Base-by-base conservation (phyloP, 2,329 filamentous ascomycete species). In the Ilyonectria mors-panacis region DNA sequence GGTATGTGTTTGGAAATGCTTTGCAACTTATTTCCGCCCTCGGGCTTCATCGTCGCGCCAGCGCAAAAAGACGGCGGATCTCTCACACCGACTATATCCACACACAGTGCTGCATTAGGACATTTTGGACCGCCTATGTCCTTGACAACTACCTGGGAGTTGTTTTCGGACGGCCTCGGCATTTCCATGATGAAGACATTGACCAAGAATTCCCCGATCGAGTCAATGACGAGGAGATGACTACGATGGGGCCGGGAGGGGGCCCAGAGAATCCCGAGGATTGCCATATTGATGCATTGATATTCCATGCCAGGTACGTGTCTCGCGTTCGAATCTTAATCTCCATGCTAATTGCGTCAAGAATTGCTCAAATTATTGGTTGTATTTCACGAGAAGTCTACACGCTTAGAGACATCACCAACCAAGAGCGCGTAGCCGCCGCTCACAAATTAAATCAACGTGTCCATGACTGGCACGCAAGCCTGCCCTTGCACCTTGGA, bases 111-210 rank as follows among this genome's bases (percentile, higher is more conserved):
- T 83, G 86, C 1, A 87, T 87, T 63, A 81, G 89, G 8, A 84
- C 86, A 0, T 91, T 92, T 57, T 91, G 89, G 89, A 85, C 85
- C 3, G 85, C 87, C 0, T 92, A 91, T 71, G 87, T 86, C 1
- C 78, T 91, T 1, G 89, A 92, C 71, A 88, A 88, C 44, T 91
- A 91, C 63, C 79, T 92, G 1, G 87, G 88, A 26, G 87, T 90
- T n/a, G 87, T 90, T 19, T 85, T 91, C 33, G 89, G 89, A 0
- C 82, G 89, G 6, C 89, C 89, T 1, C 78, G 87, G 8, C 83
- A 89, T 15, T 87, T 90, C 28, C 88, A 89, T 55, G 89, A 91
- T 50, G 87, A 90, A 37, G 88, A 91, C 57, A 88, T 90, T 54
- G 89, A 91, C 59, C 89, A 91, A 64, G 84, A 86, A 2, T 81